A percentile compares a stretch with the other conserved stretches of the same genome.
Evolutionary conservation across 768 basidiomycete species (phyloP).

Genomic region (Xerocomellus intermedius): DNA sequence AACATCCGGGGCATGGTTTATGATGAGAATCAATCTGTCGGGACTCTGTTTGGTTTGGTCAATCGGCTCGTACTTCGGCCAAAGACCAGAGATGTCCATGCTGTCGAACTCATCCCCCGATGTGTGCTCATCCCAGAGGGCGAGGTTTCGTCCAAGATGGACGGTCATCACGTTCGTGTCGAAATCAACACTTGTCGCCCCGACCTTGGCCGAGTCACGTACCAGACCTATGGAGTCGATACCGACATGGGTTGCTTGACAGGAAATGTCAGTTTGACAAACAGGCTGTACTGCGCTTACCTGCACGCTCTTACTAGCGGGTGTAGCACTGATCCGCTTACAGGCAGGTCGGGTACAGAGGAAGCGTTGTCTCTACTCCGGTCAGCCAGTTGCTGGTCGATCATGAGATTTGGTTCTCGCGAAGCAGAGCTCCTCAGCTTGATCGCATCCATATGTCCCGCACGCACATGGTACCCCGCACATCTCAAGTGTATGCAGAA

Average conservation of each 20-base stretch:
- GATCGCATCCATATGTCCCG: constrained; percentile 37
- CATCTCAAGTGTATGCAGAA: constrained; percentile 40
- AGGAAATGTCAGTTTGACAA: constrained; percentile 26
- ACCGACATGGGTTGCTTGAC: constrained; percentile 30
- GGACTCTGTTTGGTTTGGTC: constrained; percentile 44
- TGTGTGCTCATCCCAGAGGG: constrained; percentile 43
- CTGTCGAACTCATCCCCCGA: constrained; percentile 9
- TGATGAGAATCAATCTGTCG: constrained; percentile 39
- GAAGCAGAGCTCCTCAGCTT: constrained; percentile 34
- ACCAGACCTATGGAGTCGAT: constrained; percentile 33
- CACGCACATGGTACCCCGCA: constrained; percentile 37
- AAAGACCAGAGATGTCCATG: neutral
- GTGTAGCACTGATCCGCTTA: constrained; percentile 44
- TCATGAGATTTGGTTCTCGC: constrained; percentile 33
- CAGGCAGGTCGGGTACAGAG: constrained; percentile 41
- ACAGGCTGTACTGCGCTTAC: constrained; percentile 38
- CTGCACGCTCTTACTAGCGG: constrained; percentile 47
- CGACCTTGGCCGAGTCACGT: constrained; percentile 10
- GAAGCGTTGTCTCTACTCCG: constrained; percentile 41
- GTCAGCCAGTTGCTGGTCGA: constrained; percentile 40
- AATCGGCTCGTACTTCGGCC: constrained; percentile 41
- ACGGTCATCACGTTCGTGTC: constrained; percentile 19
- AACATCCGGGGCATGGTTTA: constrained; percentile 44
- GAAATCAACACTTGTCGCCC: constrained; percentile 3
- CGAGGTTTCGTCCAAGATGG: constrained; percentile 7